Evolutionary conservation across 441 rosid species (phyloP), one percentile per base, ranked within the genome.

Genomic region (Mallotus japonicus): DNA sequence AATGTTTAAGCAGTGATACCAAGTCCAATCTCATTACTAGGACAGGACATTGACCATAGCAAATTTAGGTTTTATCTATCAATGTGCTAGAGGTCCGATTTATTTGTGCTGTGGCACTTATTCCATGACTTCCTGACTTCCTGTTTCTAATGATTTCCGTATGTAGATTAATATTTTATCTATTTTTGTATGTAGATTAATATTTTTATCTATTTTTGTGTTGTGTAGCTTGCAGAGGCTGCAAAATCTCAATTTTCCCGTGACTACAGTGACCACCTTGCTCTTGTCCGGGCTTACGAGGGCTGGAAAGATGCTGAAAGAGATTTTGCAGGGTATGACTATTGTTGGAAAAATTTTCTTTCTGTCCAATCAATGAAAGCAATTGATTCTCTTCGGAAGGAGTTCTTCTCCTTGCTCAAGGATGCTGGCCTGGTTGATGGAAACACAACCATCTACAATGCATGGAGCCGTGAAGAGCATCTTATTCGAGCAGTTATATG

Each of bases 341-440:
- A 88, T 78, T 94, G 98, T 83, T 94, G 98, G 97, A 92, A 81
- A 76, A 88, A 90, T 78, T 92, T 90, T 80, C 91, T 94, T 50
- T 93, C 98, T 11, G 73, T 70, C 10, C 98, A 89, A 79, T 90
- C 95, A 57, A 85, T 92, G 93, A 94, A 89, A 81, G 97, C 91
- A 62, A 87, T 94, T 66, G 96, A 92, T 82, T 83, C 95, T 77
- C 97, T 94, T 74, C 84, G 96, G 51, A 82, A 83, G 74, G 96
- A 94, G 80, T 92, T 92, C 83, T 78, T 82, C 81, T 86, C 88
- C 46, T 85, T 94, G 87, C 96, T 94, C 54, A 89, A 82, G 77
- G 93, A 87, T 78, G 81, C 87, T 65, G 92, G 88, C 49, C 87
- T 92, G 11, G 66, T 87, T 64, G 95, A 90, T 85, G 84, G 89